A percentile compares a stretch with the other conserved stretches of the same genome.
Conservation (phyloP, 805 yeast genomes). For the Debaryomyces tyrocola region DNA sequence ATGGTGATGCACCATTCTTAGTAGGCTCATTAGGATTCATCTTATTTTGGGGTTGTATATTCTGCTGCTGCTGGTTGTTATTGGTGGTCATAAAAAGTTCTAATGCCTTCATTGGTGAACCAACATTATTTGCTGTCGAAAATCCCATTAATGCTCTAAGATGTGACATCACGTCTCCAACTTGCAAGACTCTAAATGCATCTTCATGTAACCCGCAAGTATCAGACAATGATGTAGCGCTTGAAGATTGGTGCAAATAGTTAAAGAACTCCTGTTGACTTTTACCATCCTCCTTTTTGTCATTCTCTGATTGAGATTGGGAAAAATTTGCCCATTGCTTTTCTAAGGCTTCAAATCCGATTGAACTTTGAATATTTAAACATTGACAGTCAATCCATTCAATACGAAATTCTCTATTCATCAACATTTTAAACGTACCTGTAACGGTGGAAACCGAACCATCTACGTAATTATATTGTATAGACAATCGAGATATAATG, state of each 20-base stretch:
- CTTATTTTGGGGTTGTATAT: conserved; percentile 6
- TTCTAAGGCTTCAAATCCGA: conserved; percentile 25
- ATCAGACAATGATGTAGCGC: conserved; percentile 49
- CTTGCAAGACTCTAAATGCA: conserved; percentile 70
- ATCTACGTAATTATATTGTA: conserved; percentile 53
- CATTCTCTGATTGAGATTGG: conserved; percentile 5
- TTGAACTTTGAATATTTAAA: conserved; percentile 24
- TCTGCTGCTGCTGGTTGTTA: conserved; percentile 20
- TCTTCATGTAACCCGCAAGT: conserved; percentile 64
- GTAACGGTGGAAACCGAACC: conserved; percentile 66
- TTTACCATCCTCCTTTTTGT: conserved; percentile 7
- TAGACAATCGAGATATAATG: conserved; percentile 26
- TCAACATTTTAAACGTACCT: conserved; percentile 61
- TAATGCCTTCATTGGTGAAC: conserved; percentile 57
- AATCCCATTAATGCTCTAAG: conserved; percentile 64
- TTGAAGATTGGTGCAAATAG: conserved; percentile 24
- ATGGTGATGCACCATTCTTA: not conserved
- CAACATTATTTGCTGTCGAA: conserved; percentile 46
- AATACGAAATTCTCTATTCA: conserved; percentile 61
- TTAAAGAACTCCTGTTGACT: conserved; percentile 19
- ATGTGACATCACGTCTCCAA: conserved; percentile 76
- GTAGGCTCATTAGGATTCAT: not conserved
- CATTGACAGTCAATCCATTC: conserved; percentile 69
- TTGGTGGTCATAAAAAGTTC: conserved; percentile 36
- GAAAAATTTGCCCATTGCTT: conserved; percentile 21